Evolutionary conservation across 1,284 basidiomycete species (phyloP).

Genomic region (Calocybe gambosa): DNA sequence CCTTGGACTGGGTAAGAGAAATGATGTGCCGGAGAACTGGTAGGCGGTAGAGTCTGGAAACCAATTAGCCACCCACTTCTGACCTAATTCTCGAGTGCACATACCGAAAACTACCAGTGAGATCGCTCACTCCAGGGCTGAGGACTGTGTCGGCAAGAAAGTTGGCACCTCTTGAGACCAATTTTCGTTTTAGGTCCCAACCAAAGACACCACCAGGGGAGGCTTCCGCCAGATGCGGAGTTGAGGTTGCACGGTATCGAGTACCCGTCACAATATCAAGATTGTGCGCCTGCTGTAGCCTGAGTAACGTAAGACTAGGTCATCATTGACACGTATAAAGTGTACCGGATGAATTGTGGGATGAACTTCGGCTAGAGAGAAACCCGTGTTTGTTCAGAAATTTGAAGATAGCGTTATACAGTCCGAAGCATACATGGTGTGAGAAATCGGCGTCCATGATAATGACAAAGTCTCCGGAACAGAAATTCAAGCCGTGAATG

Average conservation of each 20-base stretch:
- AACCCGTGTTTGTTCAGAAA: not conserved
- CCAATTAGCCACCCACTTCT: not conserved
- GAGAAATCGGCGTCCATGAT: slow-evolving; percentile 98
- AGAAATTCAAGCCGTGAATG: slow-evolving; percentile 84
- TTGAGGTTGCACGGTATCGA: slow-evolving; percentile 66
- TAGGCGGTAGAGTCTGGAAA: slow-evolving; percentile 66
- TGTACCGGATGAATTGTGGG: slow-evolving; percentile 78
- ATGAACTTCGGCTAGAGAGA: slow-evolving; percentile 80
- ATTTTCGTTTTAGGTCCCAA: slow-evolving; percentile 84
- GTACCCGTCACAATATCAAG: slow-evolving; percentile 89
- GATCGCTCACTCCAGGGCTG: slow-evolving; percentile 78
- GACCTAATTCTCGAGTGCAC: not conserved
- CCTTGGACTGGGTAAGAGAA: slow-evolving; percentile 75
- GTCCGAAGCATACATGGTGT: slow-evolving; percentile 67
- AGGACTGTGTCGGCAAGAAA: slow-evolving; percentile 80
- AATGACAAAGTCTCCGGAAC: slow-evolving; percentile 89
- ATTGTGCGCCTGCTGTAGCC: slow-evolving; percentile 74
- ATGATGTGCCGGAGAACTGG: slow-evolving; percentile 79
- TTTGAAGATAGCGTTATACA: not conserved
- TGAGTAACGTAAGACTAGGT: slow-evolving; percentile 22
- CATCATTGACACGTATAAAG: not conserved
- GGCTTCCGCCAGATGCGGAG: slow-evolving; percentile 44
- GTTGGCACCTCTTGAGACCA: slow-evolving; percentile 83
- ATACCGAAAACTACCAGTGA: slow-evolving; percentile 84
- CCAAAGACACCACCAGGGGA: slow-evolving; percentile 80